phyloP scores from a whole-genome alignment of 2,329 filamentous ascomycete genomes.

The Colletotrichum echinochloae region DNA sequence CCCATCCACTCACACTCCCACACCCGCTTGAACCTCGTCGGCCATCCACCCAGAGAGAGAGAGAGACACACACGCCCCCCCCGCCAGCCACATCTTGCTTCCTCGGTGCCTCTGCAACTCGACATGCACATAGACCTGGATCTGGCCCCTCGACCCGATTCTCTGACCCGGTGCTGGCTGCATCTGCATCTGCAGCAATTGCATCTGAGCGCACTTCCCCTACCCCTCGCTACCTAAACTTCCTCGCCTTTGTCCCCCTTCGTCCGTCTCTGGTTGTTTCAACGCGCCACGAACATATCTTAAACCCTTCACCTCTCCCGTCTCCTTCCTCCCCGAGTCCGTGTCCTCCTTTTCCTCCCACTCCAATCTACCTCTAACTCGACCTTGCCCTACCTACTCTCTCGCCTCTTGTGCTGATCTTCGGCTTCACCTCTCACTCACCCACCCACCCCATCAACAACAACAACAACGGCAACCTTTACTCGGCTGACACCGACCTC shows the following conservation, averaged over 20 bases:
- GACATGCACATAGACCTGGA: constrained; percentile 35
- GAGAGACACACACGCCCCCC: constrained; percentile 24
- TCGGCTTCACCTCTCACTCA: constrained; percentile 7
- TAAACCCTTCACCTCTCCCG: constrained; percentile 36
- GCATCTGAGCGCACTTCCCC: constrained; percentile 10
- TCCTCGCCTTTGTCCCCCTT: background rate
- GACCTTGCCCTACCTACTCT: background rate
- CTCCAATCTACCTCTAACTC: background rate
- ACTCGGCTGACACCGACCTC: background rate
- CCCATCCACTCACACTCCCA: constrained; percentile 22
- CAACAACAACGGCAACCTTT: background rate
- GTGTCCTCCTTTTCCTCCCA: constrained; percentile 12
- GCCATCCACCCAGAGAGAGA: constrained; percentile 11
- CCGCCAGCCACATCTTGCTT: constrained; percentile 17
- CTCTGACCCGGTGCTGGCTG: constrained; percentile 27
- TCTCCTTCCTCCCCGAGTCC: constrained; percentile 5
- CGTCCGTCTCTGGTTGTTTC: constrained; percentile 21
- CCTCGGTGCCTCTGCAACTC: constrained; percentile 32
- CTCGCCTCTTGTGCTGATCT: constrained; percentile 34
- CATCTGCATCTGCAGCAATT: constrained; percentile 23
- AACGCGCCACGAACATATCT: constrained; percentile 27
- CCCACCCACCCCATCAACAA: background rate
- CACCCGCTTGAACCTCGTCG: constrained; percentile 10
- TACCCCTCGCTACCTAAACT: background rate
- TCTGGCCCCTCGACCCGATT: constrained; percentile 25